Percentiles rank a stretch among this genome's conserved stretches.
Conservation (phyloP, 164 flowering plant species). For the Stephania yunnanensis region DNA sequence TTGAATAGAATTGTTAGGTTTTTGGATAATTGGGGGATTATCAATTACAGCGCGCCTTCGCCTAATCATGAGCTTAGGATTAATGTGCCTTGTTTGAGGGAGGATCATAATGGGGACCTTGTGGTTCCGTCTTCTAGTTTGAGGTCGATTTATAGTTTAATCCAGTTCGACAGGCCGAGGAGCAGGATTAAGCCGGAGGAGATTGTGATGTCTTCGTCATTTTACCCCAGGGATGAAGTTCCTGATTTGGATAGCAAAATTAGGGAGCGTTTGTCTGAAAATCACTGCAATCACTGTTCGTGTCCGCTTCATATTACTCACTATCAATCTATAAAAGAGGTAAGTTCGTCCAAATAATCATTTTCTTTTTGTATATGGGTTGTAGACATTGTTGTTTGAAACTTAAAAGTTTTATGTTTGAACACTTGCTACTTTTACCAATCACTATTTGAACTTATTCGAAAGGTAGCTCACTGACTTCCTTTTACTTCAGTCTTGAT, state of each 20-base stretch:
- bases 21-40: constrained; percentile 95
- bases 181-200: constrained; percentile 59
- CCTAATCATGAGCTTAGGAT: constrained; percentile 36
- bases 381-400: background rate
- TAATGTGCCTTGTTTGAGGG: constrained; percentile 45
- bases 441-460: background rate
- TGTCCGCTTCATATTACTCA: constrained; percentile 41
- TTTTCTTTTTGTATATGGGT: background rate
- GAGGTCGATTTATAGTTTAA: constrained; percentile 87
- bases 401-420: background rate
- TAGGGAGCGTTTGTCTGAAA: constrained; percentile 68
- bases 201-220: constrained; percentile 35
- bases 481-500: background rate
- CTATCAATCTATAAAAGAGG: constrained; percentile 96
- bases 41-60: constrained; percentile 71
- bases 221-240: constrained; percentile 27
- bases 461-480: background rate
- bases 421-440: background rate
- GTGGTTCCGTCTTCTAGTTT: constrained; percentile 73
- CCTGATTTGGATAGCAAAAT: constrained; percentile 72
- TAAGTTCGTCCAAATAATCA: constrained; percentile 10
- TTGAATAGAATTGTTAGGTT: constrained; percentile 68
- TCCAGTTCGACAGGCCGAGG: constrained; percentile 85
- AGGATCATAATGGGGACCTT: constrained; percentile 72
- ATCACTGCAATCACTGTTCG: constrained; percentile 56